These are phyloP conservation scores for Tripterygium wilfordii DNA, from an alignment of 177 flowering plant genomes.

Conservation along the genomic window DNA sequence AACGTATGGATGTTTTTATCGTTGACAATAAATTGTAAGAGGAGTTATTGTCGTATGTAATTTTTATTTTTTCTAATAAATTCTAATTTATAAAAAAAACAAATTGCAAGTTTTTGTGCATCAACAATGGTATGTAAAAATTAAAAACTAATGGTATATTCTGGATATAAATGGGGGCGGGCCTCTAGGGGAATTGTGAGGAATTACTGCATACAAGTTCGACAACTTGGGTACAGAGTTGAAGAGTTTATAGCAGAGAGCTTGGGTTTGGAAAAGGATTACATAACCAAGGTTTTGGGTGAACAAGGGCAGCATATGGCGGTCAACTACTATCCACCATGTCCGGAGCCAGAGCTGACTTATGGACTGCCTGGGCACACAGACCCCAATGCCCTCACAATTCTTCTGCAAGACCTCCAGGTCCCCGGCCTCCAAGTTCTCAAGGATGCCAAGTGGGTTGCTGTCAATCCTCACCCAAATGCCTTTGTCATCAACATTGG, in stretches of 20 bases:
- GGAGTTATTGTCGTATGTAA: too few species aligned
- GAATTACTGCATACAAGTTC: slow-evolving; percentile 24
- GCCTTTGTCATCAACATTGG: slow-evolving; percentile 80
- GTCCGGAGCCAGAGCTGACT: slow-evolving; percentile 81
- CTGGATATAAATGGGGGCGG: too few species aligned
- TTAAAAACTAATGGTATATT: too few species aligned
- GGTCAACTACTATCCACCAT: slow-evolving; percentile 72
- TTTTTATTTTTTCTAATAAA: too few species aligned
- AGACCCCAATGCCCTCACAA: slow-evolving; percentile 81
- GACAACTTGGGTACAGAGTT: slow-evolving; percentile 31
- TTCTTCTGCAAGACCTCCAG: slow-evolving; percentile 63
- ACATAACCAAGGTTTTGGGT: slow-evolving; percentile 34
- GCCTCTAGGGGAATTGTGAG: slow-evolving; percentile 25
- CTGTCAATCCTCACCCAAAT: slow-evolving; percentile 59
- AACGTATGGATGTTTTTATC: too few species aligned
- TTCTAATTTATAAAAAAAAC: too few species aligned
- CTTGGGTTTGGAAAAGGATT: slow-evolving; percentile 29
- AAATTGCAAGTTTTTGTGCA: too few species aligned
- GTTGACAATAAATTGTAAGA: too few species aligned
- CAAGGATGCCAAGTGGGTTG: slow-evolving; percentile 63
- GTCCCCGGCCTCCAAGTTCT: slow-evolving; percentile 72
- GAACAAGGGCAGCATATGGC: slow-evolving; percentile 95
- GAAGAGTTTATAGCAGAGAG: slow-evolving; percentile 35
- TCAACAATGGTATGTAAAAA: too few species aligned
- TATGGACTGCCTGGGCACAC: slow-evolving; percentile 81